A percentile compares a stretch with the other conserved stretches of the same genome.
Conservation (phyloP, 257 asterid species). For the Capsicum pubescens region DNA sequence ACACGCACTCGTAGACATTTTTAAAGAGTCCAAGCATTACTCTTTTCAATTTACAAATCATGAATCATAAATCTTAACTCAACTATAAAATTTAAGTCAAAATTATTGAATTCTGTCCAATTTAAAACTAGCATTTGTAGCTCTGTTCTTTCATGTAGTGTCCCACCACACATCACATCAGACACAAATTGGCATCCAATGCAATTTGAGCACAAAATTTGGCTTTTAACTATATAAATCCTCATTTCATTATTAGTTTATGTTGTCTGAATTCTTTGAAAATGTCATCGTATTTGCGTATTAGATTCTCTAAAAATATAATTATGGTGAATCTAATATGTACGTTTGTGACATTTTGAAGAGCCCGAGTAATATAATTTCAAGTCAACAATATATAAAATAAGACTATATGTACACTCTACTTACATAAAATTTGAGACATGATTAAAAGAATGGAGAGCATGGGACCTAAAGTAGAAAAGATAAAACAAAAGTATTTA, state of each 20-base stretch:
- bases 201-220: neutral
- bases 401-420: neutral
- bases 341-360: neutral
- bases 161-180: neutral
- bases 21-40: too few species aligned
- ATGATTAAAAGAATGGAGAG: neutral
- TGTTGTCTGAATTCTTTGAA: neutral
- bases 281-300: too few species aligned
- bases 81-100: too few species aligned
- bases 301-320: too few species aligned
- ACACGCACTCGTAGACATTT: too few species aligned
- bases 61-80: too few species aligned
- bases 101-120: neutral
- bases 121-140: too few species aligned
- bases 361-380: neutral
- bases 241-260: neutral
- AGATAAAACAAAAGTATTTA: neutral
- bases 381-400: neutral
- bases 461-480: conserved; percentile 1
- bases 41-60: too few species aligned
- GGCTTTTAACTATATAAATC: neutral
- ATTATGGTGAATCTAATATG: too few species aligned
- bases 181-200: neutral
- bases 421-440: neutral
- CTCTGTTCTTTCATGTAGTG: neutral